Evolutionary conservation across 148 eudicot genomes (phyloP), one percentile per base, ranked within the genome.

Genomic region (Fagopyrum esculentum): DNA sequence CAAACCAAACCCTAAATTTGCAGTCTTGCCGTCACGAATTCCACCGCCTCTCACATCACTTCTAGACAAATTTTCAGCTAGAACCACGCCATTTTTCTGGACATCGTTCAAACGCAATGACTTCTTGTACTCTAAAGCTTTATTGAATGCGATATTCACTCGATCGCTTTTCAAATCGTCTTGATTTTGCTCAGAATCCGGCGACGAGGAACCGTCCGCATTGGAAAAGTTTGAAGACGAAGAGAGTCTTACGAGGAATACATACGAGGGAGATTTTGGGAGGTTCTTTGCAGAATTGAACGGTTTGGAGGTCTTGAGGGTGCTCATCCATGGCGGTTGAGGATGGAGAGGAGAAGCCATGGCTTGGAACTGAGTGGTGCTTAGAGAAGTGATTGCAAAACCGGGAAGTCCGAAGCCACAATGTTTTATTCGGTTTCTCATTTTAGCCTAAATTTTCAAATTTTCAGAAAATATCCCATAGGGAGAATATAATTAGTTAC

Each of bases 101-200:
- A 56, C 45, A 15, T 76, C 48, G 30, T 80, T 66, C 17, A 77
- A 61, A 12, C 76, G 45, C 60, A 80, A 13, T 16, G 83, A 73
- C 56, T 86, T 84, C 74, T 80, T 85, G 64, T 90, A 90, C 70
- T 87, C 85, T 59, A 73, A 82, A n/a, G 95, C 91, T 81, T 52
- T 82, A 22, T 77, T 85, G 76, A 88, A 79, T 9, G 92, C 92
- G 22, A 87, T 80, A 81, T 84, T 90, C 13, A 87, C 78, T 22
- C 85, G 75, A 61, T 84, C 81, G 19, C 74, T 44, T 49, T 78
- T 78, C 4, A 78, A 45, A 35, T 75, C 75, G 8, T 69, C 73
- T 49, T 35, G 29, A 6, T n/a, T 71, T 81, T 81, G 83, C 45
- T 54, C 4, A 26, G 77, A 73, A 35, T 78, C 72, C 55, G 84